These are phyloP conservation scores for Dactylellina cionopaga DNA, from an alignment of 2,329 filamentous ascomycete genomes.

Conservation along the genomic window DNA sequence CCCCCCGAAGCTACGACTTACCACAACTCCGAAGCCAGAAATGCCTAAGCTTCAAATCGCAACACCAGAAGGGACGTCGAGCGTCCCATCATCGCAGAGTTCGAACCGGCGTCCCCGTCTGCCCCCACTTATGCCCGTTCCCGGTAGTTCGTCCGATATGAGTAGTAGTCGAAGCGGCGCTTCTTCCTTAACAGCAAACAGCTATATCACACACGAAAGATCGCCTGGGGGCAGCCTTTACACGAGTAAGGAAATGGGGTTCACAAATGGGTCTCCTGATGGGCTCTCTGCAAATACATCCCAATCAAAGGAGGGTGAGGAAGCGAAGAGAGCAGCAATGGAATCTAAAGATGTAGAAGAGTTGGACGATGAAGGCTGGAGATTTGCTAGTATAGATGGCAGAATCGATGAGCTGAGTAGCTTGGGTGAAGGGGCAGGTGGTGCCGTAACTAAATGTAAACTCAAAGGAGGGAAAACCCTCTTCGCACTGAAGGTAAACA, in stretches of 20 bases:
- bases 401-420: slow-evolving; percentile 88
- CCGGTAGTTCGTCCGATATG: slow-evolving; percentile 37
- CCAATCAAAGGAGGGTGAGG: slow-evolving; percentile 50
- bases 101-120: slow-evolving; percentile 35
- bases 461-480: slow-evolving; percentile 91
- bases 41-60: slow-evolving; percentile 49
- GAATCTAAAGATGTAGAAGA: slow-evolving; percentile 86
- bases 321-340: slow-evolving; percentile 52
- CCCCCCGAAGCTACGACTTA: slow-evolving; percentile 56
- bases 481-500: slow-evolving; percentile 87
- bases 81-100: slow-evolving; percentile 48
- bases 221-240: slow-evolving; percentile 48
- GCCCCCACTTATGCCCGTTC: slow-evolving; percentile 35
- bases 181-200: slow-evolving; percentile 34
- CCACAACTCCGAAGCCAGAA: slow-evolving; percentile 54
- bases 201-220: slow-evolving; percentile 43
- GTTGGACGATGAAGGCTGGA: slow-evolving; percentile 93
- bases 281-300: slow-evolving; percentile 44
- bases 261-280: slow-evolving; percentile 48
- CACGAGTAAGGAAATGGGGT: slow-evolving; percentile 41
- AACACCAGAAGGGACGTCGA: slow-evolving; percentile 35
- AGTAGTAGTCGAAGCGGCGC: slow-evolving; percentile 18
- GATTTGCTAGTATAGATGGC: slow-evolving; percentile 87
- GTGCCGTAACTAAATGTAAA: slow-evolving; percentile 90
- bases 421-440: slow-evolving; percentile 92